Evolutionary conservation across 1,284 basidiomycete species (phyloP).

Genomic region (Golubevia sp.): DNA sequence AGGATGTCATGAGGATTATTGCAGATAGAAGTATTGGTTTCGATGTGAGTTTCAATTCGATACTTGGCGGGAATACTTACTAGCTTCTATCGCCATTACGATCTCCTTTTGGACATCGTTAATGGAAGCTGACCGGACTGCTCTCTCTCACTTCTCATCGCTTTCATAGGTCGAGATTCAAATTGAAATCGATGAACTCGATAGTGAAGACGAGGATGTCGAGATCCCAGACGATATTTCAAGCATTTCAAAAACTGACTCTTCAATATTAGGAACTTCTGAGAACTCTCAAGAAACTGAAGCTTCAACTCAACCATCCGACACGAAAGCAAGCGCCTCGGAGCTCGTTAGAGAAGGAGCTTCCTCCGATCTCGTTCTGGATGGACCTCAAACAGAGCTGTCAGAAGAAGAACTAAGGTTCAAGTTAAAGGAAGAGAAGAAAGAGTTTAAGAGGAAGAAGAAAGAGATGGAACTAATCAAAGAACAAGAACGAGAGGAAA

Average conservation of each 20-base stretch:
- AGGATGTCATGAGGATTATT: constrained; percentile 41
- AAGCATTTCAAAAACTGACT: too few species aligned
- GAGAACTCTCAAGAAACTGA: constrained; percentile 22
- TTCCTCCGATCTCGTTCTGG: constrained; percentile 42
- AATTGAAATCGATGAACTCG: constrained; percentile 88
- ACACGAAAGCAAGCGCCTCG: constrained; percentile 63
- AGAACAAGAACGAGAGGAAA: too few species aligned
- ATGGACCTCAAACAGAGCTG: constrained; percentile 35
- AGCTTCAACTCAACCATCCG: constrained; percentile 31
- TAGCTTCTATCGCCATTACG: too few species aligned
- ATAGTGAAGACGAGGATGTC: constrained; percentile 69
- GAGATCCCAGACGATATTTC: constrained; percentile 38
- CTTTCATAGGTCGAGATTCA: constrained; percentile 99
- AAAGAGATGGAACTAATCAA: constrained; percentile 6
- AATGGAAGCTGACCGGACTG: too few species aligned
- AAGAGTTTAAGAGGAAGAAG: constrained; percentile 22
- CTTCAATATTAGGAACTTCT: too few species aligned
- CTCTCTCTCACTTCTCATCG: too few species aligned
- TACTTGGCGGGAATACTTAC: too few species aligned
- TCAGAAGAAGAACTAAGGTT: constrained; percentile 21
- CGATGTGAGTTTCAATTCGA: constrained; percentile 31
- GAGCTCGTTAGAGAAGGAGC: constrained; percentile 66
- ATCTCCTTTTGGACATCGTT: too few species aligned
- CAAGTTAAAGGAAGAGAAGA: too few species aligned
- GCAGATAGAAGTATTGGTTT: constrained; percentile 49